Percentiles rank a stretch among this genome's conserved stretches.
These are phyloP conservation scores for Chamaecrista fasciculata DNA, from an alignment of 306 rosid genomes.

Conservation along the genomic window DNA sequence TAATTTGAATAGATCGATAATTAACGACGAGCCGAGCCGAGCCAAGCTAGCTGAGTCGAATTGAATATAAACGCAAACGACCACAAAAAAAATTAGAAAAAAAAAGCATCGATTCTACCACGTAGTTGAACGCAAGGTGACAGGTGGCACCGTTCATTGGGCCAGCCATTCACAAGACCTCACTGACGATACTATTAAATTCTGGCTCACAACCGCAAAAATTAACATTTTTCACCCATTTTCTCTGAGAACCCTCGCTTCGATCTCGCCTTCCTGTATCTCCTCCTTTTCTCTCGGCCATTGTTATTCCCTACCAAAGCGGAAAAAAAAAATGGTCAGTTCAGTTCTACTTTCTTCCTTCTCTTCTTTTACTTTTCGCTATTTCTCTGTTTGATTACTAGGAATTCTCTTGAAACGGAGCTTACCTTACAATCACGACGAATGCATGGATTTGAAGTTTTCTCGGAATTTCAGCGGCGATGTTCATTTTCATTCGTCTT, in stretches of 20 bases:
- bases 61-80: no score
- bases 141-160: constrained; percentile 31
- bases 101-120: neutral
- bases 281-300: neutral
- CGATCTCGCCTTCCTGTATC: neutral
- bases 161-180: constrained; percentile 29
- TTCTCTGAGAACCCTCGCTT: neutral
- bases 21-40: no score
- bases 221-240: neutral
- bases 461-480: neutral
- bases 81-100: no score
- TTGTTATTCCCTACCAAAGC: neutral
- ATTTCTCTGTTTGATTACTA: neutral
- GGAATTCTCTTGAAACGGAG: neutral
- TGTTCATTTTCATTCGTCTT: no score
- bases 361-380: neutral
- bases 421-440: neutral
- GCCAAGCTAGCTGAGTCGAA: no score
- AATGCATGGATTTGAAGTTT: neutral
- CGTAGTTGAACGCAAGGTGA: constrained; percentile 6
- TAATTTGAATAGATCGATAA: no score
- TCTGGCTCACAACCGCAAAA: neutral
- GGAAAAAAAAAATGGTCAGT: neutral
- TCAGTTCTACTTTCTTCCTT: neutral
- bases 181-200: constrained; percentile 23